Evolutionary conservation across 345 rosid genomes (phyloP), one percentile per base, ranked within the genome.

Genomic region (Mallotus nudiflorus): DNA sequence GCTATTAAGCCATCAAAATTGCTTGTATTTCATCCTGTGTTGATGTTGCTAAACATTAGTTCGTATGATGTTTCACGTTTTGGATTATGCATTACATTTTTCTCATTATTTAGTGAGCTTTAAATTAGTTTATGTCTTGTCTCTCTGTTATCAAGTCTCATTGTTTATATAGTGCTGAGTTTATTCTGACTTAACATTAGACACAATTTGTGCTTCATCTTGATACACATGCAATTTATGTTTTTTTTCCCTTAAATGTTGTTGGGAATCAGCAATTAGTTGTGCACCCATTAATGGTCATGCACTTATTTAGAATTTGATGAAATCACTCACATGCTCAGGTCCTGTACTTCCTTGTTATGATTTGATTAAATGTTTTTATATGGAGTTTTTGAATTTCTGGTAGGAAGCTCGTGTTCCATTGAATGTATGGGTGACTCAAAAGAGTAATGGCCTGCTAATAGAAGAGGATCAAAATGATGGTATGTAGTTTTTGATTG

Each of bases 381-480:
- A 57, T 57, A 33, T 25, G 40, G 45, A 35, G 15, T 37, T 40
- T 40, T 74, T 48, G 29, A 33, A 68, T 50, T 76, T 9, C 70
- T 77, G 71, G 77, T 89, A 95, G 99, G 97, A 89, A 76, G 86
- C 81, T 75, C 96, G 97, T 66, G 78, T 86, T 69, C 96, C 99
- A 7, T 68, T 95, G 45, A 92, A 92, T 69, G 75, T 95, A 79
- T 95, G 99, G 97, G 89, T 85, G 69, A 73, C 82, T 74, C 92
- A 88, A 79, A 89, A 89, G 55, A 81, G 82, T 79, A 89, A 86
- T 62, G 97, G 97, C 59, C 78, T 92, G 75, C 82, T 77, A 69
- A 75, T 80, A 79, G 97, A 91, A 82, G 93, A 86, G 68, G 85
- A 82, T 76, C 96, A 77, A 68, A 78, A 51, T 78, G 90, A 89